Percentiles rank a stretch among this genome's conserved stretches.
These are phyloP conservation scores for Metschnikowia arizonensis DNA, from an alignment of 805 yeast species.

Conservation along the genomic window DNA sequence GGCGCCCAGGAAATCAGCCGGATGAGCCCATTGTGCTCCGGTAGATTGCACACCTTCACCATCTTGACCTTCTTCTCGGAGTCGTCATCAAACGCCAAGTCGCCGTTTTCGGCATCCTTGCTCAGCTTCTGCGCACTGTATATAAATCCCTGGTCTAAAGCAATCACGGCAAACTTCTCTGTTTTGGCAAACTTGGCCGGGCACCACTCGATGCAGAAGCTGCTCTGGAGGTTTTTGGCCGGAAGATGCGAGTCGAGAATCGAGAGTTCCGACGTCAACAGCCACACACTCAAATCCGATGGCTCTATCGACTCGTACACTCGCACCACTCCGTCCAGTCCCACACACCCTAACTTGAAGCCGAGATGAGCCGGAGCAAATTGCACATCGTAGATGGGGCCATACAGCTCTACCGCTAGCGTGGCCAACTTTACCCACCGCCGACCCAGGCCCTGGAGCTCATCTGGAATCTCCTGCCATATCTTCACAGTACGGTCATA, in stretches of 20 bases:
- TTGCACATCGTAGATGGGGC: slow-evolving; percentile 84
- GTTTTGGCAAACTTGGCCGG: slow-evolving; percentile 69
- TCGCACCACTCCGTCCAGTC: slow-evolving; percentile 81
- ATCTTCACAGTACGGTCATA: slow-evolving; percentile 84
- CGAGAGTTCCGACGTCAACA: slow-evolving; percentile 64
- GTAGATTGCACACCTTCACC: slow-evolving; percentile 57
- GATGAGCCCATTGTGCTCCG: slow-evolving; percentile 83
- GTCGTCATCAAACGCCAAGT: slow-evolving; percentile 1
- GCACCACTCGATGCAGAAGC: slow-evolving; percentile 86
- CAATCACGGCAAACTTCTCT: slow-evolving; percentile 80
- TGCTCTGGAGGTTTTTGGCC: slow-evolving; percentile 76
- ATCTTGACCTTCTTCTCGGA: slow-evolving; percentile 33
- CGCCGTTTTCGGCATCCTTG: not conserved
- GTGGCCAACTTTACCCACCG: slow-evolving; percentile 78
- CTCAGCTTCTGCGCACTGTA: slow-evolving; percentile 34
- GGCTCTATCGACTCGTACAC: slow-evolving; percentile 89
- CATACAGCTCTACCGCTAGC: slow-evolving; percentile 72
- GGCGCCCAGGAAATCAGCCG: slow-evolving; percentile 96
- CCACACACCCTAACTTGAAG: slow-evolving; percentile 77
- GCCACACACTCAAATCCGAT: slow-evolving; percentile 81
- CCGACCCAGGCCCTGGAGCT: slow-evolving; percentile 69
- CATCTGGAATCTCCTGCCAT: slow-evolving; percentile 88
- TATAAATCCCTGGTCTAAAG: slow-evolving; percentile 83
- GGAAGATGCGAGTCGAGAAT: slow-evolving; percentile 63
- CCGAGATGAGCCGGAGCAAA: slow-evolving; percentile 87